These are phyloP conservation scores for Erysimum cheiri DNA, from an alignment of 441 rosid species.

Conservation along the genomic window DNA sequence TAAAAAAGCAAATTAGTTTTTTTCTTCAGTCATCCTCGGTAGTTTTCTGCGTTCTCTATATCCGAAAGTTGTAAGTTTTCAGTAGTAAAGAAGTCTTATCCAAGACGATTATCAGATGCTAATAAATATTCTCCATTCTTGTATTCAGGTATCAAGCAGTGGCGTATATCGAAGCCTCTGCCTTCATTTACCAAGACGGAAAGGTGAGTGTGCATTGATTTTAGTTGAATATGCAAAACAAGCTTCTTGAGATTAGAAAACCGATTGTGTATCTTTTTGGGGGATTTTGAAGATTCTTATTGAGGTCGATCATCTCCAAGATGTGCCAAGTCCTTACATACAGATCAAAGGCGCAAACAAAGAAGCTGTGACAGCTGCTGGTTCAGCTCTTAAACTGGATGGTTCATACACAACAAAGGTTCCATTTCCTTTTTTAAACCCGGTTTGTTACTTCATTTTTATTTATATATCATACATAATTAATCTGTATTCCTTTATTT, in stretches of 20 bases:
- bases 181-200: constrained; percentile 95
- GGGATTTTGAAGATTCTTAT: constrained; percentile 67
- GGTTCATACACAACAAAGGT: constrained; percentile 99
- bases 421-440: constrained; percentile 19
- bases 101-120: constrained; percentile 8
- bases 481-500: not conserved
- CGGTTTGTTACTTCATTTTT: constrained; percentile 11
- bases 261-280: constrained; percentile 11
- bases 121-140: constrained; percentile 26
- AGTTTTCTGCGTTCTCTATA: constrained; percentile 13
- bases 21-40: constrained; percentile 9
- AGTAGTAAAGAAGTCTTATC: constrained; percentile 4
- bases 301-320: constrained; percentile 96
- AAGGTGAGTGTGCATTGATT: constrained; percentile 56
- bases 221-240: constrained; percentile 9
- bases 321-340: constrained; percentile 74
- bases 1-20: constrained; percentile 31
- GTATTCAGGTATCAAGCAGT: constrained; percentile 91
- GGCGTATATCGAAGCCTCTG: constrained; percentile 96
- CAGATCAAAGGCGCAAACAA: constrained; percentile 97
- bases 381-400: constrained; percentile 84
- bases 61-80: not conserved
- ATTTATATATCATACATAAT: not conserved
- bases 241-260: constrained; percentile 8
- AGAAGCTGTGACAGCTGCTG: constrained; percentile 95